Percentiles rank a stretch among this genome's conserved stretches.
These are phyloP conservation scores for Benincasa hispida DNA, from an alignment of 306 rosid species.

Conservation along the genomic window DNA sequence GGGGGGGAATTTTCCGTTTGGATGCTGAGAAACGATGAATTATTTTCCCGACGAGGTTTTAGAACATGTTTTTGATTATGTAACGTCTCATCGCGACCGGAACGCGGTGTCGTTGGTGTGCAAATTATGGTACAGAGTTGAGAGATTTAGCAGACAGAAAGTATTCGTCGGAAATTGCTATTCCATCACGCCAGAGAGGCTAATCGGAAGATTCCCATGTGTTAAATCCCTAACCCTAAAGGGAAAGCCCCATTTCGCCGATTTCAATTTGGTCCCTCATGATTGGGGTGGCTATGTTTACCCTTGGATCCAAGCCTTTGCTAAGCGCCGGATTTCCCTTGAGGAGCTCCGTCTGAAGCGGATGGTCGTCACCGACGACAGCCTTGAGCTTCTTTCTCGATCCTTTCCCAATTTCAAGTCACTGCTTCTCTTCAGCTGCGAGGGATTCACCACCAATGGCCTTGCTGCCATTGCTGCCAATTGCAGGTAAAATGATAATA, in stretches of 20 bases:
- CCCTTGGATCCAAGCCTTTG: conserved; percentile 81
- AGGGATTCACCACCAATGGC: conserved; percentile 87
- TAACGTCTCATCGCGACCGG: conserved; percentile 61
- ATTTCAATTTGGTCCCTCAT: conserved; percentile 80
- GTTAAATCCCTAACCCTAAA: conserved; percentile 62
- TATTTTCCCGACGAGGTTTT: conserved; percentile 90
- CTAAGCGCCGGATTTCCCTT: conserved; percentile 27
- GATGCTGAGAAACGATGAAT: conserved; percentile 42
- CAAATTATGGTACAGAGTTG: conserved; percentile 72
- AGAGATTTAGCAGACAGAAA: conserved; percentile 48
- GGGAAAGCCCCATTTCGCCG: conserved; percentile 96
- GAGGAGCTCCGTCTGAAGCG: conserved; percentile 88
- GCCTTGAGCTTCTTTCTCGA: conserved; percentile 68
- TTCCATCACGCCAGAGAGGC: conserved; percentile 64
- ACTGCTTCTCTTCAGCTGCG: conserved; percentile 75
- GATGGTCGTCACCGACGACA: conserved; percentile 80
- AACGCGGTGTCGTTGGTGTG: conserved; percentile 81
- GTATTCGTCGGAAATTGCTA: conserved; percentile 88
- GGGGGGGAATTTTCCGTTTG: conserved; percentile 11
- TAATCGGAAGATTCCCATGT: conserved; percentile 54
- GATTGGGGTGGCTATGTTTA: conserved; percentile 72
- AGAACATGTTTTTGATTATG: conserved; percentile 69
- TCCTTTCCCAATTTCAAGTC: conserved; percentile 69
- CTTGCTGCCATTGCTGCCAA: conserved; percentile 82
- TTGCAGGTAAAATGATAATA: conserved; percentile 44